A percentile compares a stretch with the other conserved stretches of the same genome.
These are phyloP conservation scores for Ailanthus altissimus DNA, from an alignment of 345 rosid genomes.

Conservation along the genomic window DNA sequence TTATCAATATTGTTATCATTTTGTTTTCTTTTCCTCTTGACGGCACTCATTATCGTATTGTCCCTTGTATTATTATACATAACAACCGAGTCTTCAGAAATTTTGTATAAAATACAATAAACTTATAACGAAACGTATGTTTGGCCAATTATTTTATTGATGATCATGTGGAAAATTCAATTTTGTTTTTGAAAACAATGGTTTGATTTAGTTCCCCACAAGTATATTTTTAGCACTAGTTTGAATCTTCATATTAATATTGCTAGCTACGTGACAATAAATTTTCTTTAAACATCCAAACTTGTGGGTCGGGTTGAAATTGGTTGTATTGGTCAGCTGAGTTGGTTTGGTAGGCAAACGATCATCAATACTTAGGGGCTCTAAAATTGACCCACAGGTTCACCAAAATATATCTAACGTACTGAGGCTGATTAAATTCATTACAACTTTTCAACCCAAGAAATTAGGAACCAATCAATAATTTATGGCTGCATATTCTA, in stretches of 20 bases:
- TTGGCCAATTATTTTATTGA: slow-evolving; percentile 3
- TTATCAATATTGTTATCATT: too few species aligned
- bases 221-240: too few species aligned
- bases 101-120: not conserved
- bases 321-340: slow-evolving; percentile 11
- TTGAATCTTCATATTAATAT: not conserved
- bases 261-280: not conserved
- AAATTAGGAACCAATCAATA: not conserved
- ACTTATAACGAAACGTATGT: not conserved
- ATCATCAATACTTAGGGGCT: not conserved
- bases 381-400: not conserved
- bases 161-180: not conserved
- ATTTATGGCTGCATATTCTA: not conserved
- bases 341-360: slow-evolving; percentile 32
- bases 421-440: not conserved
- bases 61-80: not conserved
- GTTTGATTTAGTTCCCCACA: not conserved
- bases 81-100: not conserved
- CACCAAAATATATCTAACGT: slow-evolving; percentile 12
- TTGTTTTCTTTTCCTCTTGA: not conserved
- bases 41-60: not conserved
- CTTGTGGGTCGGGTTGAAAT: slow-evolving; percentile 22
- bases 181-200: slow-evolving; percentile 5
- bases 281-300: not conserved
- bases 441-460: not conserved